Conservation (phyloP, 345 rosid species). For the Diplotaxis tenuifolia region DNA sequence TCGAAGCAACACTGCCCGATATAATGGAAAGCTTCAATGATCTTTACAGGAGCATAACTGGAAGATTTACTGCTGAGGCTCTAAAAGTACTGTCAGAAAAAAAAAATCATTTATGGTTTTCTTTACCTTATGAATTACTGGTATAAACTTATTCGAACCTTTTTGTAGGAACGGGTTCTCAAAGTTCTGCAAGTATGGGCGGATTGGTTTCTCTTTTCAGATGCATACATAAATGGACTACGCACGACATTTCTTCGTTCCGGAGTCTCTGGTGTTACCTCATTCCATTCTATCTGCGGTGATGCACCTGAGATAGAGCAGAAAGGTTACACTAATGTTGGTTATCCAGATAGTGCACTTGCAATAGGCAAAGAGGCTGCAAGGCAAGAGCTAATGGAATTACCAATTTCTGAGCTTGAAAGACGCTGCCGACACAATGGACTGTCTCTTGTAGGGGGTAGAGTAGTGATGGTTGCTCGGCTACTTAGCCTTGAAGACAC, state of each 20-base stretch:
- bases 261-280: slow-evolving; percentile 78
- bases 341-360: slow-evolving; percentile 82
- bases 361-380: slow-evolving; percentile 98
- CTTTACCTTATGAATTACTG: slow-evolving; percentile 2
- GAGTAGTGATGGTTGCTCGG: slow-evolving; percentile 94
- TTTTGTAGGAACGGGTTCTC: slow-evolving; percentile 59
- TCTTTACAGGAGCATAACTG: slow-evolving; percentile 85
- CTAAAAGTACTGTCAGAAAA: slow-evolving; percentile 59
- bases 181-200: slow-evolving; percentile 45
- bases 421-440: slow-evolving; percentile 98
- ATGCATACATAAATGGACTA: slow-evolving; percentile 92
- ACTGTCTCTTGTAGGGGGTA: slow-evolving; percentile 93
- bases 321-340: slow-evolving; percentile 47
- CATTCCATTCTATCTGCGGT: slow-evolving; percentile 82
- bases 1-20: slow-evolving; percentile 88
- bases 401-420: slow-evolving; percentile 87
- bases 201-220: slow-evolving; percentile 99
- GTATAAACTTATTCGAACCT: slow-evolving; percentile 17
- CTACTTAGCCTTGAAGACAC: slow-evolving; percentile 93
- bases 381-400: slow-evolving; percentile 78
- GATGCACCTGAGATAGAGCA: slow-evolving; percentile 87
- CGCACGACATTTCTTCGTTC: slow-evolving; percentile 93
- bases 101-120: slow-evolving; percentile 1
- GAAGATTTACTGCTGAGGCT: slow-evolving; percentile 98
- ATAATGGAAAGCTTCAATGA: slow-evolving; percentile 99